Conservation (phyloP, 2,329 filamentous ascomycete species). For the Scytalidium lignicola region DNA sequence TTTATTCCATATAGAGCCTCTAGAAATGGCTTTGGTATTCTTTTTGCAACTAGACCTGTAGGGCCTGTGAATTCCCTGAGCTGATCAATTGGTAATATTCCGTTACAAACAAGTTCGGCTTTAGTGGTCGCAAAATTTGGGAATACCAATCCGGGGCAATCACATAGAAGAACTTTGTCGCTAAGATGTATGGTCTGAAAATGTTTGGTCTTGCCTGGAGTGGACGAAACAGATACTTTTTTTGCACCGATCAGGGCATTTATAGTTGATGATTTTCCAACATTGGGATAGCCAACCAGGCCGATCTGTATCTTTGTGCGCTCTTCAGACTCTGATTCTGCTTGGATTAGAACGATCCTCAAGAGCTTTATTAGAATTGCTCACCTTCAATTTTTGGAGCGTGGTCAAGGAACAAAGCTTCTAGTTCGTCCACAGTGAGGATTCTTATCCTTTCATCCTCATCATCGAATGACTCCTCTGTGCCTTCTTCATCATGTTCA, state of each 20-base stretch:
- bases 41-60: slow-evolving; percentile 71
- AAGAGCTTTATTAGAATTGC: slow-evolving; percentile 12
- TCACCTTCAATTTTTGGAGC: slow-evolving; percentile 55
- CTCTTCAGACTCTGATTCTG: slow-evolving; percentile 39
- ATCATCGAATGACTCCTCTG: slow-evolving; percentile 24
- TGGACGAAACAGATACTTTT: slow-evolving; percentile 96
- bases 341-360: slow-evolving; percentile 18
- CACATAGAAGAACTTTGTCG: slow-evolving; percentile 83
- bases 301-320: slow-evolving; percentile 78
- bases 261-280: slow-evolving; percentile 98
- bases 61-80: slow-evolving; percentile 89
- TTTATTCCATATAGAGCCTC: slow-evolving; percentile 93
- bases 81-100: slow-evolving; percentile 93
- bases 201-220: slow-evolving; percentile 97
- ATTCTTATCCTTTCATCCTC: slow-evolving; percentile 61
- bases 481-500: slow-evolving; percentile 29
- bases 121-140: slow-evolving; percentile 97
- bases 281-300: slow-evolving; percentile 95
- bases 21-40: slow-evolving; percentile 82
- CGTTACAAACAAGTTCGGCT: slow-evolving; percentile 91
- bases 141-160: slow-evolving; percentile 98
- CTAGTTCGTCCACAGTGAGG: slow-evolving; percentile 86
- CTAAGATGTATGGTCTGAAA: slow-evolving; percentile 97
- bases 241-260: slow-evolving; percentile 98
- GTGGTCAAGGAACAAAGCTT: slow-evolving; percentile 79